Evolutionary conservation across 148 eudicot genomes (phyloP).

Genomic region (Diospyros lotus): DNA sequence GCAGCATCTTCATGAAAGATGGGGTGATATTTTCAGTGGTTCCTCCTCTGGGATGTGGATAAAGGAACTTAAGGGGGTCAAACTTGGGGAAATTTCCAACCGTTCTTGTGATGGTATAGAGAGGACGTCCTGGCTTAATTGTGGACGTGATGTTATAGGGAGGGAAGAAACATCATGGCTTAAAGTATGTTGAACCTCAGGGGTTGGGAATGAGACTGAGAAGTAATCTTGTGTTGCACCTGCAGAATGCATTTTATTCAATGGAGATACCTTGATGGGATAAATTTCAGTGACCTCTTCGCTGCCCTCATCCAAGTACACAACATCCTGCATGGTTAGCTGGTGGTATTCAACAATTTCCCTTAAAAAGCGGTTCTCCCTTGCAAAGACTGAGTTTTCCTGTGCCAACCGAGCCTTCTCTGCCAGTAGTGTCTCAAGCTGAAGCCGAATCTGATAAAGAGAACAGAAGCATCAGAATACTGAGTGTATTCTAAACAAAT

Average conservation of each 20-base stretch:
- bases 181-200: too few relatives aligned
- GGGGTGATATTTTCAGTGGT: conserved; percentile 8
- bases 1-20: neutral
- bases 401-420: conserved; percentile 87
- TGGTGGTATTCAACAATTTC: conserved; percentile 91
- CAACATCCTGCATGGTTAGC: conserved; percentile 88
- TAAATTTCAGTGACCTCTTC: conserved; percentile 84
- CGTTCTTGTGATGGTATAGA: neutral
- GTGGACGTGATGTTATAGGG: neutral
- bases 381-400: conserved; percentile 69
- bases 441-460: conserved; percentile 69
- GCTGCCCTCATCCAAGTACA: conserved; percentile 65
- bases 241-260: conserved; percentile 8
- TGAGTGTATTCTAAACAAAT: neutral
- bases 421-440: conserved; percentile 74
- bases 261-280: conserved; percentile 47
- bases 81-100: conserved; percentile 5
- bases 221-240: conserved; percentile 11
- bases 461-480: conserved; percentile 5
- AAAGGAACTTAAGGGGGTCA: conserved; percentile 13
- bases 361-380: conserved; percentile 80
- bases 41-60: conserved; percentile 17
- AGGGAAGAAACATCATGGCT: conserved; percentile 8
- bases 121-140: too few relatives aligned
- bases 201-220: neutral